These are phyloP conservation scores for Exobasidium rhododendri DNA, from an alignment of 1,284 basidiomycete genomes.

Conservation along the genomic window DNA sequence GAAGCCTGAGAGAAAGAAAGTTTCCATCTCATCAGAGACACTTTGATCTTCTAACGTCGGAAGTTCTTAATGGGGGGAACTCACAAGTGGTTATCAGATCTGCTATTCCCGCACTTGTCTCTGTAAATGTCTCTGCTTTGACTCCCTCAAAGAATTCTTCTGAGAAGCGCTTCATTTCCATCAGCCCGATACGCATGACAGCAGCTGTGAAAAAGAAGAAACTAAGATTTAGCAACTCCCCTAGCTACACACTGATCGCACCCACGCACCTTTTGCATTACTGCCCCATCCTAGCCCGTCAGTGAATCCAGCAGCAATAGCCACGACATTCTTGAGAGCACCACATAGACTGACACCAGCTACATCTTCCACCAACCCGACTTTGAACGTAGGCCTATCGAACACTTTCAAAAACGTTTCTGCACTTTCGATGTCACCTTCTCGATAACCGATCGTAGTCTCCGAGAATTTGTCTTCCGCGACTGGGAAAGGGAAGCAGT, in stretches of 20 bases:
- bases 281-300: constrained; percentile 62
- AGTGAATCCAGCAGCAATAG: constrained; percentile 62
- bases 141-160: constrained; percentile 62
- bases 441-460: constrained; percentile 62
- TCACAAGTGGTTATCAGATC: constrained; percentile 60
- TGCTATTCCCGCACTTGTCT: constrained; percentile 61
- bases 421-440: constrained; percentile 37
- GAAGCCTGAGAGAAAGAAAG: constrained; percentile 34
- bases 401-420: constrained; percentile 56
- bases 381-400: constrained; percentile 59
- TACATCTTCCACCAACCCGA: constrained; percentile 62
- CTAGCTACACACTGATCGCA: not conserved
- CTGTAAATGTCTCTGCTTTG: constrained; percentile 60
- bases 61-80: too few species aligned
- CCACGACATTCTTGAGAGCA: constrained; percentile 63
- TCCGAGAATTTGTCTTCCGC: constrained; percentile 60
- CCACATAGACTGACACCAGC: constrained; percentile 62
- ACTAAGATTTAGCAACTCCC: too few species aligned
- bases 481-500: constrained; percentile 48
- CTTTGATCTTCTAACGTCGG: too few species aligned
- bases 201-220: constrained; percentile 56
- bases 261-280: constrained; percentile 60
- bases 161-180: constrained; percentile 58
- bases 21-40: too few species aligned
- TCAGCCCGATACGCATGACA: constrained; percentile 60